Conservation (phyloP, 257 asterid genomes). For the Lycium barbarum region DNA sequence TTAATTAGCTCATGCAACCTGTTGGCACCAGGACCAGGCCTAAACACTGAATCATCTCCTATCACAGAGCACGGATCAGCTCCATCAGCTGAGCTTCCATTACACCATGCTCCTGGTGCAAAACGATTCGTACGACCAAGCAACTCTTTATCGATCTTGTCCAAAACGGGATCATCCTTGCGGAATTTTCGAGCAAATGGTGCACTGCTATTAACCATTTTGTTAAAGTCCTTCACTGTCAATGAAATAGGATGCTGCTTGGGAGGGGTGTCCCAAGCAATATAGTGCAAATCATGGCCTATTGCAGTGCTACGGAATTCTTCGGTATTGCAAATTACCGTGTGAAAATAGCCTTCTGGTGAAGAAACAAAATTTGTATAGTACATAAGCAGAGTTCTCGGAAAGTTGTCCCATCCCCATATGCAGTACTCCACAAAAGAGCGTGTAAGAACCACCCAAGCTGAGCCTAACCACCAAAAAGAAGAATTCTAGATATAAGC, state of each 20-base stretch:
- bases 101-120: slow-evolving; percentile 89
- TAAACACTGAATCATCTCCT: slow-evolving; percentile 75
- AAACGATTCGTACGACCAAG: slow-evolving; percentile 75
- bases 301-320: slow-evolving; percentile 77
- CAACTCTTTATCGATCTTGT: slow-evolving; percentile 80
- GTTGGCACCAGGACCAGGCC: slow-evolving; percentile 82
- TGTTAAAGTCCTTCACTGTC: slow-evolving; percentile 66
- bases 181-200: slow-evolving; percentile 91
- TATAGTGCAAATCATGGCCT: slow-evolving; percentile 93
- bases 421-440: slow-evolving; percentile 90
- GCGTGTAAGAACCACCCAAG: slow-evolving; percentile 92
- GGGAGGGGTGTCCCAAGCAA: slow-evolving; percentile 98
- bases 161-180: slow-evolving; percentile 78
- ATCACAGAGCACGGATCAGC: slow-evolving; percentile 72
- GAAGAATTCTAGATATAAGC: neutral
- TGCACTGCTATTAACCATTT: slow-evolving; percentile 93
- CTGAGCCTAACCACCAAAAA: slow-evolving; percentile 67
- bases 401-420: slow-evolving; percentile 96
- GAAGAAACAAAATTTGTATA: slow-evolving; percentile 88
- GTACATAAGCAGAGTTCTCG: slow-evolving; percentile 93
- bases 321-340: slow-evolving; percentile 83
- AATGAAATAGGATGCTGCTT: slow-evolving; percentile 89
- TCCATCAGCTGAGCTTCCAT: slow-evolving; percentile 68
- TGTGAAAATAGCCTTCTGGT: slow-evolving; percentile 97
- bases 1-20: slow-evolving; percentile 63